These are phyloP conservation scores for Tulasnella sp. DNA, from an alignment of 768 basidiomycete species.

Conservation along the genomic window DNA sequence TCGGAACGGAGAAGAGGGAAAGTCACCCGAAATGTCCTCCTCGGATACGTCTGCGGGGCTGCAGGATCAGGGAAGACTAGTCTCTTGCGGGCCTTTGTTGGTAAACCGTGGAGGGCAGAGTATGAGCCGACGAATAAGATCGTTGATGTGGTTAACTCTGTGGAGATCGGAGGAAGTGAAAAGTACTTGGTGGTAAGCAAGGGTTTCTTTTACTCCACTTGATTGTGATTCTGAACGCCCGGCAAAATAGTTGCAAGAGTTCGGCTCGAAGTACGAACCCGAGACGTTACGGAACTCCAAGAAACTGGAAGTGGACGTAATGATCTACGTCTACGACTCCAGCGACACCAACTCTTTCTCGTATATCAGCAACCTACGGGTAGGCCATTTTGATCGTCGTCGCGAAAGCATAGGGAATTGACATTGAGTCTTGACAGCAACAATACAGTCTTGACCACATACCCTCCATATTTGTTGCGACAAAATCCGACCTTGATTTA, in stretches of 20 bases:
- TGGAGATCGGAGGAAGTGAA: constrained; percentile 88
- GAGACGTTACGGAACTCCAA: constrained; percentile 81
- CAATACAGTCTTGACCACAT: constrained; percentile 93
- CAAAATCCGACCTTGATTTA: constrained; percentile 94
- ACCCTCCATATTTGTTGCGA: constrained; percentile 95
- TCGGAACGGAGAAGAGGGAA: constrained; percentile 78
- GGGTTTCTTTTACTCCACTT: neutral
- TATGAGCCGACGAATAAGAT: constrained; percentile 88
- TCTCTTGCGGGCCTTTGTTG: constrained; percentile 71
- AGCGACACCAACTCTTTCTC: constrained; percentile 99
- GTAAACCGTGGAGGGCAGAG: constrained; percentile 52
- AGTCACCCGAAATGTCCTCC: constrained; percentile 80
- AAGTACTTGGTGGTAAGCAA: constrained; percentile 85
- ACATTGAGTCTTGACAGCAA: constrained; percentile 45
- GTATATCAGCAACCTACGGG: constrained; percentile 92
- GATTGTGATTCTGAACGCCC: constrained; percentile 4
- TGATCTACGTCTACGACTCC: constrained; percentile 93
- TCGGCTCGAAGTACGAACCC: constrained; percentile 89
- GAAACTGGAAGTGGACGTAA: constrained; percentile 91
- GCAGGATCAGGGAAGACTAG: constrained; percentile 94
- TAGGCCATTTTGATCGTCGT: constrained; percentile 28
- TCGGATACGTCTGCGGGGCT: constrained; percentile 89
- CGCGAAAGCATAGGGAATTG: neutral
- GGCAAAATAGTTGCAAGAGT: constrained; percentile 73
- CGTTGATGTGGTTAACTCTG: constrained; percentile 86